Conservation (phyloP, 148 eudicot species). For the Fagopyrum tataricum region DNA sequence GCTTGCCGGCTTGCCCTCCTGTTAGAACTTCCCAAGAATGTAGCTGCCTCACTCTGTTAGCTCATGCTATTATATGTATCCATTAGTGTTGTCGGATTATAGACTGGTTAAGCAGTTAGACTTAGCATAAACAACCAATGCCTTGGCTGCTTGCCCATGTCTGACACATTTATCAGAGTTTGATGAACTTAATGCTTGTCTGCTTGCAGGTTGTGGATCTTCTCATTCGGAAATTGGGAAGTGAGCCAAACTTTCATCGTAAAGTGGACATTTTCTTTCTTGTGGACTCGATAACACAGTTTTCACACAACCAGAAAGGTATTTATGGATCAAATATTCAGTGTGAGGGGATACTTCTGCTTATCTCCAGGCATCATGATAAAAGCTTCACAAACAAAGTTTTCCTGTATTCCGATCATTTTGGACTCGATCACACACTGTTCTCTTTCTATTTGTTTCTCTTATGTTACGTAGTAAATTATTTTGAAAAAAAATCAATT, state of each 20-base stretch:
- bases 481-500: background rate
- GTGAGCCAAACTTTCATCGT: conserved; percentile 67
- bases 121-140: background rate
- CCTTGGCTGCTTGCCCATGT: background rate
- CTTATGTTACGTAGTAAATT: background rate
- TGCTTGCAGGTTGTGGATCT: conserved; percentile 85
- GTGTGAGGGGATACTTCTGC: background rate
- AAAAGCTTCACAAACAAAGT: background rate
- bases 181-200: conserved; percentile 3
- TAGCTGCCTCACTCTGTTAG: background rate
- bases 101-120: background rate
- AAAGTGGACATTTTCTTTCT: conserved; percentile 90
- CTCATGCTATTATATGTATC: background rate
- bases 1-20: no score
- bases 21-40: background rate
- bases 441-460: background rate
- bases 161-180: background rate
- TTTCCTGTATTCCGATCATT: background rate
- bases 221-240: conserved; percentile 73
- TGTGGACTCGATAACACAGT: conserved; percentile 94
- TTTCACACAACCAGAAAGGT: conserved; percentile 94
- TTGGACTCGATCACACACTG: background rate
- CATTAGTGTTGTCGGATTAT: background rate
- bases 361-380: background rate
- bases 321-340: conserved; percentile 6